Evolutionary conservation across 345 rosid genomes (phyloP), one percentile per base, ranked within the genome.

Genomic region (Luvunga scandens): DNA sequence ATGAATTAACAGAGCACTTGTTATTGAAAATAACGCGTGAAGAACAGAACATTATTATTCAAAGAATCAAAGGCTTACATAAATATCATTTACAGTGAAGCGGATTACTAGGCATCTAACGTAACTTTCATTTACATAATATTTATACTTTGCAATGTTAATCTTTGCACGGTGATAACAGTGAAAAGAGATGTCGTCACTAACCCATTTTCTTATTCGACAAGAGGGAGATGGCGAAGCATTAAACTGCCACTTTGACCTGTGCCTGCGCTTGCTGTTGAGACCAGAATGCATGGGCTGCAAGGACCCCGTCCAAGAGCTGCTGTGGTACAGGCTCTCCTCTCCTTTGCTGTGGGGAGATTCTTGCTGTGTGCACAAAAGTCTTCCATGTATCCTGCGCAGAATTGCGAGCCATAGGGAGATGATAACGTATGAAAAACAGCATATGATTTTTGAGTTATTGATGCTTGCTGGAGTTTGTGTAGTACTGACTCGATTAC

Each of bases 371-470:
- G 36, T 78, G 88, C 69, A 82, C 82, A 66, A 78, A 67, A 13
- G 85, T 82, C 75, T 85, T 82, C 85, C 85, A 85, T 77, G 82
- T 85, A 75, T 85, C 81, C 85, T 82, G n/a, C n/a, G n/a, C n/a
- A 62, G 28, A 28, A 75, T 2, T 16, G 12, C 27, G 9, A 33
- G 2, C 7, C 28, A 6, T 1, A 24, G 19, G 53, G n/a, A n/a
- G 53, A 38, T 6, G 1, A n/a, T 67, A 2, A 4, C 10, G 13
- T 24, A 69, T 1, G 10, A 69, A 16, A 69, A 42, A 12, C 25
- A 18, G 2, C 60, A 27, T 48, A 18, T 14, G 34, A 7, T 7
- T 69, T 69, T 34, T 10, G 3, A 48, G 56, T 42, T 3, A 10
- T 45, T 14, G 8, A 68, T 39, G 55, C 31, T 5, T 9, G 53